Percentiles rank a stretch among this genome's conserved stretches.
phyloP scores from a whole-genome alignment of 495 filamentous ascomycete genomes.

The Xylaria flabelliformis region DNA sequence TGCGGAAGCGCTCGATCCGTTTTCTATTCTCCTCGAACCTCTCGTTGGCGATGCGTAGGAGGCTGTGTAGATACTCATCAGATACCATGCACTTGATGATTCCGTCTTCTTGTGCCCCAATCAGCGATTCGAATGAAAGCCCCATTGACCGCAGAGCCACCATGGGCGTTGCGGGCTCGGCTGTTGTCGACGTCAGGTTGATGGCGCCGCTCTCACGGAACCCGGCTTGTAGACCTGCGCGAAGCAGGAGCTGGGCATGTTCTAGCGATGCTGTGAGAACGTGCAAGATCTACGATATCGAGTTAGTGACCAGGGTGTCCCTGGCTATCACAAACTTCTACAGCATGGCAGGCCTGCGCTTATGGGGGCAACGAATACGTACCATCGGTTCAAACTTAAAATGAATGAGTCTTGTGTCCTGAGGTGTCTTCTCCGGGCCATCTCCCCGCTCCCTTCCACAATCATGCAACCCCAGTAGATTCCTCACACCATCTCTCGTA shows the following conservation, averaged over 20 bases:
- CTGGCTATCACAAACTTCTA: not conserved
- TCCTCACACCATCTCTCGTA: constrained; percentile 29
- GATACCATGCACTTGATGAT: constrained; percentile 52
- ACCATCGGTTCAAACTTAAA: constrained; percentile 97
- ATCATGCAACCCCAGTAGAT: constrained; percentile 25
- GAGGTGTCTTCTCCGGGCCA: constrained; percentile 22
- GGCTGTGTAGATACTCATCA: constrained; percentile 64
- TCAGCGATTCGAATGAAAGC: constrained; percentile 76
- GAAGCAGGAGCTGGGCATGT: constrained; percentile 73
- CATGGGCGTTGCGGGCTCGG: constrained; percentile 64
- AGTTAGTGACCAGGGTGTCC: not conserved
- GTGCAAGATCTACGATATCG: constrained; percentile 76
- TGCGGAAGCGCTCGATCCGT: constrained; percentile 68
- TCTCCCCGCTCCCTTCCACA: not conserved
- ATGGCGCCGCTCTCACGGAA: constrained; percentile 88
- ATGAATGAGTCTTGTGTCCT: constrained; percentile 68
- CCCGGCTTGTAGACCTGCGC: constrained; percentile 76
- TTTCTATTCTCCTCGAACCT: constrained; percentile 76
- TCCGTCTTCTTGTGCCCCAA: constrained; percentile 63
- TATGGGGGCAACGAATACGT: constrained; percentile 33
- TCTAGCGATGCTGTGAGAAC: constrained; percentile 74
- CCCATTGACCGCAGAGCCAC: constrained; percentile 84
- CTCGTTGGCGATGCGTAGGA: constrained; percentile 75
- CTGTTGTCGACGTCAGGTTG: constrained; percentile 49
- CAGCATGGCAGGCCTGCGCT: not conserved